phyloP scores from a whole-genome alignment of 805 yeast genomes.

The Saccharomycopsis olivae region DNA sequence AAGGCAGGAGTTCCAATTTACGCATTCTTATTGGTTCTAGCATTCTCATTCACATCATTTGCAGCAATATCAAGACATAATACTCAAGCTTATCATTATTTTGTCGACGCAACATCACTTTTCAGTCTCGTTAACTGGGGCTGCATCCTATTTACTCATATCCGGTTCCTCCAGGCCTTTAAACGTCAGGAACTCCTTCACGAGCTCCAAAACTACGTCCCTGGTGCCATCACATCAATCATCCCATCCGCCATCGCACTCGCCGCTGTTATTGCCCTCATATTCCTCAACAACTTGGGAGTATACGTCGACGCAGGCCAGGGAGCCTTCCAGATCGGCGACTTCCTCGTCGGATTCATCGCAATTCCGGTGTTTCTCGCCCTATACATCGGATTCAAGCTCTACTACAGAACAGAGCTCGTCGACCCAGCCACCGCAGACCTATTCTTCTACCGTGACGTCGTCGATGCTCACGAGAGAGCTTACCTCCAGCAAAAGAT shows the following conservation, averaged over 20 bases:
- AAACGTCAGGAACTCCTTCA: slow-evolving; percentile 34
- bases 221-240: slow-evolving; percentile 63
- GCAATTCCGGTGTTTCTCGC: slow-evolving; percentile 41
- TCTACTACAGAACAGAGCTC: slow-evolving; percentile 13
- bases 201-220: slow-evolving; percentile 41
- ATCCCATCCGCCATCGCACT: slow-evolving; percentile 54
- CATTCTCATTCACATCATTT: slow-evolving; percentile 32
- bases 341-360: slow-evolving; percentile 70
- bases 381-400: slow-evolving; percentile 28
- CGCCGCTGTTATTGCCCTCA: slow-evolving; percentile 39
- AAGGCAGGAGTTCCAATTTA: slow-evolving; percentile 36
- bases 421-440: slow-evolving; percentile 27
- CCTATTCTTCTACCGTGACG: slow-evolving; percentile 34
- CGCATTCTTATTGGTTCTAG: slow-evolving; percentile 29
- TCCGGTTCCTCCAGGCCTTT: slow-evolving; percentile 35
- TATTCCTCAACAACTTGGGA: slow-evolving; percentile 60
- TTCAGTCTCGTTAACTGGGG: slow-evolving; percentile 30
- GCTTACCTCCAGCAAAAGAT: slow-evolving; percentile 5
- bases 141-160: slow-evolving; percentile 35
- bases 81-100: slow-evolving; percentile 30
- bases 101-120: slow-evolving; percentile 31
- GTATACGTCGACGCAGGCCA: slow-evolving; percentile 42
- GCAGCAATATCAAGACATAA: slow-evolving; percentile 32
- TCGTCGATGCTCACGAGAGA: slow-evolving; percentile 33
- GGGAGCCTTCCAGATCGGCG: slow-evolving; percentile 41